phyloP scores from a whole-genome alignment of 495 filamentous ascomycete genomes.

The Bacidia rubella region DNA sequence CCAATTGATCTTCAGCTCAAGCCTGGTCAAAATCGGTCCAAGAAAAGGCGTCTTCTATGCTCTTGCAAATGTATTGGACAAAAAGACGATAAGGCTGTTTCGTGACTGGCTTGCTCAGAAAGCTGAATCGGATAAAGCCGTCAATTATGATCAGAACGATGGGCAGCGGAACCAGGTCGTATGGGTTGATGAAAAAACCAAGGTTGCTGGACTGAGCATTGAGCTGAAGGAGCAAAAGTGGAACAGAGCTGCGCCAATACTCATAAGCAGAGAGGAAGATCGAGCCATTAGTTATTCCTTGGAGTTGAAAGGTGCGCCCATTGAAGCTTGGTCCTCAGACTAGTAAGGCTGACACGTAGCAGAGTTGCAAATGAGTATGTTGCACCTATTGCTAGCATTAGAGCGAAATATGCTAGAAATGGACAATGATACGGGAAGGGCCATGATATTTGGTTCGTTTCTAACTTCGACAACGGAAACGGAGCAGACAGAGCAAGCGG shows the following conservation, averaged over 20 bases:
- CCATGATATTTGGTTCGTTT: conserved; percentile 42
- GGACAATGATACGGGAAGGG: conserved; percentile 37
- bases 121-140: conserved; percentile 1
- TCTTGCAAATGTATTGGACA: conserved; percentile 46
- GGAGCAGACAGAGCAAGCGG: background rate
- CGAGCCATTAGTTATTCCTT: conserved; percentile 44
- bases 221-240: conserved; percentile 32
- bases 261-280: conserved; percentile 42
- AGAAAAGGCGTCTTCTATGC: conserved; percentile 43
- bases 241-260: conserved; percentile 24
- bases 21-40: conserved; percentile 52
- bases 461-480: conserved; percentile 9
- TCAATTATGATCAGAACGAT: background rate
- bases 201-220: conserved; percentile 45
- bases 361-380: conserved; percentile 49
- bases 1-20: conserved; percentile 53
- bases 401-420: conserved; percentile 43
- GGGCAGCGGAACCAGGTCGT: conserved; percentile 18
- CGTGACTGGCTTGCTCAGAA: conserved; percentile 51
- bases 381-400: conserved; percentile 40
- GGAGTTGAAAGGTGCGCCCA: conserved; percentile 40
- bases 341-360: conserved; percentile 11
- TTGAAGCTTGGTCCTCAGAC: background rate
- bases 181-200: conserved; percentile 40
- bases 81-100: conserved; percentile 49